A percentile compares a stretch with the other conserved stretches of the same genome.
These are phyloP conservation scores for Syncephalastrum racemosum DNA, from an alignment of 371 early-diverging fungal genomes.

Conservation along the genomic window DNA sequence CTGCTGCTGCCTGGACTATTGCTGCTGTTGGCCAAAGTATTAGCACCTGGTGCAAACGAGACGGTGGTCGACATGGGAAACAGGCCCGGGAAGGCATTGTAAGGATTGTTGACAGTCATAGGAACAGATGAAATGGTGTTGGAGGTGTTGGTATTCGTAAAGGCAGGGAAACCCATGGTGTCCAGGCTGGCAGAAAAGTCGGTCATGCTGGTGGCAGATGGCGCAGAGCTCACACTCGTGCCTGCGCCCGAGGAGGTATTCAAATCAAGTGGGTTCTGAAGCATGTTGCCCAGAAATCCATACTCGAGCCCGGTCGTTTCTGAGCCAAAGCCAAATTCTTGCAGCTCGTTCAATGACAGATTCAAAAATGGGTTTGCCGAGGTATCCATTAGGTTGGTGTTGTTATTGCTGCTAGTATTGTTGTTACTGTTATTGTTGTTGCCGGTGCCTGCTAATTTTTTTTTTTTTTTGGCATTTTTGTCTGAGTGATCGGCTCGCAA, in stretches of 20 bases:
- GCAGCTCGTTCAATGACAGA: slow-evolving; percentile 8
- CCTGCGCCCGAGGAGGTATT: slow-evolving; percentile 1
- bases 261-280: slow-evolving; percentile 25
- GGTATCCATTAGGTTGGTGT: background rate
- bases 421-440: background rate
- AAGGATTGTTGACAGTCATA: too few species aligned
- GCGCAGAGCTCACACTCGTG: background rate
- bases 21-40: slow-evolving; percentile 11
- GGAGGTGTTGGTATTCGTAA: background rate
- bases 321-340: slow-evolving; percentile 46
- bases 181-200: background rate
- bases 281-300: slow-evolving; percentile 45
- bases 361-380: background rate
- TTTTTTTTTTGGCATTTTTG: background rate
- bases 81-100: background rate
- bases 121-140: background rate
- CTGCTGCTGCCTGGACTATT: too few species aligned
- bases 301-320: slow-evolving; percentile 50
- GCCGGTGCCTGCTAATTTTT: slow-evolving; percentile 1
- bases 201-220: slow-evolving; percentile 5
- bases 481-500: background rate
- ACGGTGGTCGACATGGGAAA: slow-evolving; percentile 15
- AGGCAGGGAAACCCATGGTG: slow-evolving; percentile 5
- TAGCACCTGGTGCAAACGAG: slow-evolving; percentile 17
- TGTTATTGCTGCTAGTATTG: background rate